Percentiles rank a stretch among this genome's conserved stretches.
phyloP scores from a whole-genome alignment of 2,329 filamentous ascomycete species.

The Monilinia fructicola region DNA sequence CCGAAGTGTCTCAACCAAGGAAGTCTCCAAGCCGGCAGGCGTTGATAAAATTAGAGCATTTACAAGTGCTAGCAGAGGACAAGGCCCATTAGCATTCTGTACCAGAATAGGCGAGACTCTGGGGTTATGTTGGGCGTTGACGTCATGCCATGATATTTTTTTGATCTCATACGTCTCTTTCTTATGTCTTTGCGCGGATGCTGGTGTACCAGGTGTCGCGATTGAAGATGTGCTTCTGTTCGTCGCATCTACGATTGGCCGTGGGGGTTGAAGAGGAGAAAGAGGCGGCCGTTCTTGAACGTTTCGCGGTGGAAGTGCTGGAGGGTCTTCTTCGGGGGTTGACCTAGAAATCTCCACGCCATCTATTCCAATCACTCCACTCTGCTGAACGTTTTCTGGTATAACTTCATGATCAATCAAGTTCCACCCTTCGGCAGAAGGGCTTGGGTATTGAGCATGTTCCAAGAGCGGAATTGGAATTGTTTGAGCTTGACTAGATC shows the following conservation, averaged over 20 bases:
- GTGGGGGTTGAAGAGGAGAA: conserved; percentile 35
- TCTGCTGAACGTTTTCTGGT: conserved; percentile 32
- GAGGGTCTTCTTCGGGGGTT: conserved; percentile 29
- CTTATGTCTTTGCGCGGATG: conserved; percentile 32
- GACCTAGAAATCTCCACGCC: conserved; percentile 26
- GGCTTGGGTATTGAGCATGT: conserved; percentile 26
- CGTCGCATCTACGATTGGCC: conserved; percentile 29
- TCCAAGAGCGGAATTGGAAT: background rate
- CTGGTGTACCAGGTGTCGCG: conserved; percentile 19
- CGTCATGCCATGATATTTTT: conserved; percentile 81
- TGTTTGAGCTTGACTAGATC: background rate
- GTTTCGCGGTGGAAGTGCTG: conserved; percentile 36
- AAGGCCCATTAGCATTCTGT: conserved; percentile 93
- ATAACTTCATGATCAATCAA: conserved; percentile 34
- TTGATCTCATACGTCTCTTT: conserved; percentile 89
- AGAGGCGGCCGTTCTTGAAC: conserved; percentile 32
- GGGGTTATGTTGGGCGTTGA: conserved; percentile 56
- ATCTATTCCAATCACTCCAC: conserved; percentile 29
- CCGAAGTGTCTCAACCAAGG: conserved; percentile 73
- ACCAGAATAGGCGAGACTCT: conserved; percentile 83
- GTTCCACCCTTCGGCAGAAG: conserved; percentile 37
- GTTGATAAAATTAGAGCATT: conserved; percentile 89
- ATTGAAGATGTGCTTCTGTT: conserved; percentile 29
- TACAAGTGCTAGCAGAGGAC: conserved; percentile 86
- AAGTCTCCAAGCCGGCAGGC: conserved; percentile 62